Evolutionary conservation across 805 yeast species (phyloP), one percentile per base, ranked within the genome.

Genomic region (Barnettozyma californica): DNA sequence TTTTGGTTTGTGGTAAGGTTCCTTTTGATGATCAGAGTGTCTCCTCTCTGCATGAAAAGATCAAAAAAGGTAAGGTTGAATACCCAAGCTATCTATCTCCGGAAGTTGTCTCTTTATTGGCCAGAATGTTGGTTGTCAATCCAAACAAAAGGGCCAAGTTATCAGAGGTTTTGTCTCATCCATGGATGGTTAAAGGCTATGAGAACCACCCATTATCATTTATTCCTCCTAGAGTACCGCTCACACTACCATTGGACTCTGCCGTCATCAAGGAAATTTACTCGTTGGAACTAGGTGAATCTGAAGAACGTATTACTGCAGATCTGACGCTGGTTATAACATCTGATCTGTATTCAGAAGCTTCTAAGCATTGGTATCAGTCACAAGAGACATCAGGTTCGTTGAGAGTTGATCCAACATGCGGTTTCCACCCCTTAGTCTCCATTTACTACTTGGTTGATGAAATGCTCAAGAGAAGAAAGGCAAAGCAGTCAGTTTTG

Each of bases 11-110:
- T 65, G 99, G 99, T 47, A 91, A 89, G 65, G 98, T 94, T 13
- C 99, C 99, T 9, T 94, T 94, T 65, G 99, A 94, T 66, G 98
- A 94, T 63, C 95, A 89, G 60, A 83, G 87, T 56, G 95, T 95
- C 54, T 83, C 91, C 41, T 91, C 87, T 1, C 74, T 94, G 58
- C 99, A 94, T 65, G 95, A 89, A 54, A 91, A 91, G 66, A 94
- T 94, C 64, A 94, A 92, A 64, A 79, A 83, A 56, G 99, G 98
- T 37, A 75, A 81, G 53, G 96, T 94, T 10, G 96, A 90, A 55
- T 94, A 94, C 65, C 98, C 99, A 8, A 76, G 77, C 34, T 82
- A 83, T 68, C 69, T 94, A 43, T 83, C 95, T 6, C 73, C 78
- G 29, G 95, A 87, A 55, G 92, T 95, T 62, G 77, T 84, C 6